Base-by-base conservation (phyloP, 2,329 filamentous ascomycete genomes). In the Rugonectria rugulosa region DNA sequence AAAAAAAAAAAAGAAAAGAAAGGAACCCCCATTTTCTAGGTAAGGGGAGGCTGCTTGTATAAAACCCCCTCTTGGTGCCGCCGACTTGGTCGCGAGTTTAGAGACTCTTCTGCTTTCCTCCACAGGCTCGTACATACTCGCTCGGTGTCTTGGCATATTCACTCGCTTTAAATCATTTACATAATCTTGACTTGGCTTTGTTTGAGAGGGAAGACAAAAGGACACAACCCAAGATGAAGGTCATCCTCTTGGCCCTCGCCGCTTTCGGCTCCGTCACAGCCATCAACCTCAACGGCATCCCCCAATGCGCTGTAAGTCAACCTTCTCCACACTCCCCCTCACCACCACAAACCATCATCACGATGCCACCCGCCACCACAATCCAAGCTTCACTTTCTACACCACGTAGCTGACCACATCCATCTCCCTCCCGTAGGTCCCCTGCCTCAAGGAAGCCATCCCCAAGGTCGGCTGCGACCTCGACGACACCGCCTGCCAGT, bases 281-380 rank as follows among this genome's bases (percentile, higher is more conserved):
- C 26, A 75, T 78, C 65, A 60, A 73, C 61, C 67, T 77, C 44
- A 34, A 57, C 21, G 72, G 67, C 31, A 60, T 73, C 52, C 73
- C 76, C 41, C 15, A 63, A 5, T 79, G 77, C 61, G 75, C 76
- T 62, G 77, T 80, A 74, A 59, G 76, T 71, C 8, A 11, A n/a
- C 36, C 9, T 17, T 36, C 11, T 20, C 15, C 11, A 41, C 17
- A 34, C 26, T 14, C 3, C n/a, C 14, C 19, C 23, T 17, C 36
- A 15, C 2, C 27, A 17, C 20, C 26, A 17, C 17, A n/a, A 32
- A 14, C 29, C n/a, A 14, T 20, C 34, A 29, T 20, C 20, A 42
- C 29, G 10, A 38, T 19, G 15, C 15, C 32, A 17, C 20, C 6
- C 12, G 5, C 15, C n/a, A 37, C 34, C 6, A 26, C 2, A 20